Evolutionary conservation across 306 rosid species (phyloP).

Genomic region (Ochetophila trinervis): DNA sequence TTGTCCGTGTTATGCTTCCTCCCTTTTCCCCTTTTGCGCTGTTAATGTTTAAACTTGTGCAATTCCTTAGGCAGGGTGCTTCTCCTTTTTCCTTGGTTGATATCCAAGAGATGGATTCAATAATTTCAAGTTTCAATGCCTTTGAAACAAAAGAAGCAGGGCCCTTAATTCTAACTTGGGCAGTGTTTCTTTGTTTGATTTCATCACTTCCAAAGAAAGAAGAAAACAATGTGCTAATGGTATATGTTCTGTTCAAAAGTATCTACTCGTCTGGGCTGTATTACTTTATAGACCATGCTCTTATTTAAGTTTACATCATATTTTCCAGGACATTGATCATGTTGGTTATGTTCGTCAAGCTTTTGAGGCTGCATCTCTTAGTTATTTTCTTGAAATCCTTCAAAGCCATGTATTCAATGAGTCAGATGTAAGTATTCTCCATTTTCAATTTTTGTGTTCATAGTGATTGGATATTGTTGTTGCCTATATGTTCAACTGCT

Average conservation of each 20-base stretch:
- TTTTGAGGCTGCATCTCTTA: slow-evolving; percentile 66
- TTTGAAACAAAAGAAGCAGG: slow-evolving; percentile 78
- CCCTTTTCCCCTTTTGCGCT: slow-evolving; percentile 13
- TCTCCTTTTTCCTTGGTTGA: slow-evolving; percentile 52
- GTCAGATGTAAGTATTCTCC: slow-evolving; percentile 65
- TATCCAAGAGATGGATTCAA: slow-evolving; percentile 80
- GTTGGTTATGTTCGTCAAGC: slow-evolving; percentile 89
- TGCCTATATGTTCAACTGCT: slow-evolving; percentile 4
- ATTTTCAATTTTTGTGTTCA: slow-evolving; percentile 23
- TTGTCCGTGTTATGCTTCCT: not conserved
- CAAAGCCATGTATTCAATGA: slow-evolving; percentile 72
- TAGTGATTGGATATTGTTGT: slow-evolving; percentile 19
- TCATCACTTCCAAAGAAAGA: slow-evolving; percentile 82
- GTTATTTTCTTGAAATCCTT: slow-evolving; percentile 67
- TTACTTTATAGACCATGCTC: slow-evolving; percentile 23
- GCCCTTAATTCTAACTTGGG: slow-evolving; percentile 87
- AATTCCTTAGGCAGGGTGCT: slow-evolving; percentile 52
- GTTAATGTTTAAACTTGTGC: slow-evolving; percentile 22
- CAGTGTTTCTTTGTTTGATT: slow-evolving; percentile 75
- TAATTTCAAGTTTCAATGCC: slow-evolving; percentile 60
- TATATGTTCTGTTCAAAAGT: slow-evolving; percentile 34
- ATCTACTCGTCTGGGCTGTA: slow-evolving; percentile 8
- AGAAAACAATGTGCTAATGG: slow-evolving; percentile 59
- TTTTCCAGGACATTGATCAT: slow-evolving; percentile 85
- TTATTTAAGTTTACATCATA: slow-evolving; percentile 11